Base-by-base conservation (phyloP, 495 filamentous ascomycete genomes). In the Penicillium robsamsonii region DNA sequence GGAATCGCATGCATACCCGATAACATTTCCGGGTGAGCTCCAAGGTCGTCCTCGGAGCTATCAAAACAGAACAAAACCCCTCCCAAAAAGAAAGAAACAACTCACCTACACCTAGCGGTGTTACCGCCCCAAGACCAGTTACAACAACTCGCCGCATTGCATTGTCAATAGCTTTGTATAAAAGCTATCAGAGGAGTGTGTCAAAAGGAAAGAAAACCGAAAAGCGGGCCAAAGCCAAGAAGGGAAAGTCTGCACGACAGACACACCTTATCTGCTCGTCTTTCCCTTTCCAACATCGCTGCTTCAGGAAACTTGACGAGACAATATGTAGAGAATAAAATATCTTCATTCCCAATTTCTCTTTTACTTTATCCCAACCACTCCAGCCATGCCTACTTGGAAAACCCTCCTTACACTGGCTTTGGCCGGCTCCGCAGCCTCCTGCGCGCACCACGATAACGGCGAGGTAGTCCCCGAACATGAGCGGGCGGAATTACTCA, bases 71-170 rank as follows among this genome's bases (percentile, higher is more conserved):
- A 46, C 0, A 29, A 41, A 13, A 10, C 22, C n/a, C 22, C 22
- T 2, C 22, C 22, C 22, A 22, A 33, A 25, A 18, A 10, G 15
- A 22, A 11, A 2, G 2, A 44, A 53, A n/a, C 13, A 20, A 69
- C 76, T 64, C 58, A 88, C 86, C 92, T 38, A 96, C 83, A 51
- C 89, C 93, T 20, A 98, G 79, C 45, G 94, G 94, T 50, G 94
- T 96, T 50, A 98, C 84, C 63, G 91, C 90, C 41, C 94, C 94
- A 49, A 98, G 79, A 67, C 94, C 94, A 44, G 94, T 97, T 62
- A 97, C 87, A 63, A 97, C 94, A 63, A 97, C 94, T 62, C 90
- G 86, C 73, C 92, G 87, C 93, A 96, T 94, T 62, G 70, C 78
- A 81, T 80, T 46, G 55, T 69, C 25, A 45, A 54, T 43, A 46